These are phyloP conservation scores for Colletotrichum costaricense DNA, from an alignment of 2,329 filamentous ascomycete species.

Conservation along the genomic window DNA sequence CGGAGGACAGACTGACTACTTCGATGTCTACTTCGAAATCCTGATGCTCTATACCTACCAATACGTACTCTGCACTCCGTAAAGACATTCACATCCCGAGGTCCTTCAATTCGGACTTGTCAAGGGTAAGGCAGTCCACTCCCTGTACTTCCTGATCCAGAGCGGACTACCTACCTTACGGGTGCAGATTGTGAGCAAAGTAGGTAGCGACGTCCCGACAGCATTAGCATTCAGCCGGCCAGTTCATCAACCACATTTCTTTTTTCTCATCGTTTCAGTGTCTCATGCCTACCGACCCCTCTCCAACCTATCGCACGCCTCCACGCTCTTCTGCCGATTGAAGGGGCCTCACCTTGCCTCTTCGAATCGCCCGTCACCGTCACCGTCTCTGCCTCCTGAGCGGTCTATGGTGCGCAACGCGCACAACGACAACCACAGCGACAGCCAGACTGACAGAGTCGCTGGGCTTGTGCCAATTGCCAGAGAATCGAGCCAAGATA, in stretches of 20 bases:
- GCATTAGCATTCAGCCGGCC: background rate
- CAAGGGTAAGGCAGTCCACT: background rate
- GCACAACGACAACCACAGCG: background rate
- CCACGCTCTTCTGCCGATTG: background rate
- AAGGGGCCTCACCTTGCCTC: background rate
- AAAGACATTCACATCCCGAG: background rate
- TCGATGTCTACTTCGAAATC: background rate
- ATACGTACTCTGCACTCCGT: background rate
- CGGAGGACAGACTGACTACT: too few relatives aligned
- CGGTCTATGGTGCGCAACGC: background rate
- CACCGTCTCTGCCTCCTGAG: background rate
- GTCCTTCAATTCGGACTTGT: background rate
- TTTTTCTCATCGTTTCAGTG: background rate
- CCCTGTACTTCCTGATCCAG: background rate
- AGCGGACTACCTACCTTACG: background rate
- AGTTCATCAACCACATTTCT: background rate
- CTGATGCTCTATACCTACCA: too few relatives aligned
- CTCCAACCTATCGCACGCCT: background rate
- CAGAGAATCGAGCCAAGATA: background rate
- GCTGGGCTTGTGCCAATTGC: background rate
- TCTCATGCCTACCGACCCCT: background rate
- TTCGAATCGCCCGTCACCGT: background rate
- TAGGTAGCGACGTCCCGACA: background rate
- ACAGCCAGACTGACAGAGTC: background rate
- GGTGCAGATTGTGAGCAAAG: background rate